Evolutionary conservation across 176 grass and related monocot genomes (phyloP).

Genomic region (Pontederia crassipes): DNA sequence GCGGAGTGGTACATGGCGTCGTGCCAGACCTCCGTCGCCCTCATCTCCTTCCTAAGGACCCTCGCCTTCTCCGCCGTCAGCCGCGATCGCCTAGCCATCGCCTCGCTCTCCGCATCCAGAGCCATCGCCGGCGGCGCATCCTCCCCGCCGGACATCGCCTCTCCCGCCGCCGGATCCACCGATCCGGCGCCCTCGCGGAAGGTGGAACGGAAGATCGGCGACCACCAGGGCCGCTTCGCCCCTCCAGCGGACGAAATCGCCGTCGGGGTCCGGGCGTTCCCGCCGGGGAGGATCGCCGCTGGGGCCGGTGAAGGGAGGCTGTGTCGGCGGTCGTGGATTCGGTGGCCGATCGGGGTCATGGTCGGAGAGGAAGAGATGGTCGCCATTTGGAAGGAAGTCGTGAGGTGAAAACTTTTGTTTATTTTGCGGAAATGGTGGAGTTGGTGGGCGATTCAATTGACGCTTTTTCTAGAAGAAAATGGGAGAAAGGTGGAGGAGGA

Average conservation of each 20-base stretch:
- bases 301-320: not conserved
- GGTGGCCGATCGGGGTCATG: not conserved
- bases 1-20: conserved; percentile 29
- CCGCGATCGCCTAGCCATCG: not conserved
- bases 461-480: not conserved
- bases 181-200: not conserved
- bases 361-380: not conserved
- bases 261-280: not conserved
- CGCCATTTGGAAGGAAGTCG: not conserved
- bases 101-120: not conserved
- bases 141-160: not conserved
- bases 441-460: too few species aligned
- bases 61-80: conserved; percentile 30
- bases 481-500: too few species aligned
- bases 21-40: conserved; percentile 17
- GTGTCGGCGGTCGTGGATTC: not conserved
- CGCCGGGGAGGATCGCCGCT: too few species aligned
- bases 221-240: conserved; percentile 13
- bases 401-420: too few species aligned
- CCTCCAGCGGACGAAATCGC: not conserved
- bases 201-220: conserved; percentile 1
- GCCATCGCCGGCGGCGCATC: not conserved
- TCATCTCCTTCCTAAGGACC: conserved; percentile 18
- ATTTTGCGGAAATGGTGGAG: too few species aligned
- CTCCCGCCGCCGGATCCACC: not conserved